These are phyloP conservation scores for Sphagnum fallax DNA, from an alignment of 228 moss, liverwort and hornwort genomes.

Conservation along the genomic window DNA sequence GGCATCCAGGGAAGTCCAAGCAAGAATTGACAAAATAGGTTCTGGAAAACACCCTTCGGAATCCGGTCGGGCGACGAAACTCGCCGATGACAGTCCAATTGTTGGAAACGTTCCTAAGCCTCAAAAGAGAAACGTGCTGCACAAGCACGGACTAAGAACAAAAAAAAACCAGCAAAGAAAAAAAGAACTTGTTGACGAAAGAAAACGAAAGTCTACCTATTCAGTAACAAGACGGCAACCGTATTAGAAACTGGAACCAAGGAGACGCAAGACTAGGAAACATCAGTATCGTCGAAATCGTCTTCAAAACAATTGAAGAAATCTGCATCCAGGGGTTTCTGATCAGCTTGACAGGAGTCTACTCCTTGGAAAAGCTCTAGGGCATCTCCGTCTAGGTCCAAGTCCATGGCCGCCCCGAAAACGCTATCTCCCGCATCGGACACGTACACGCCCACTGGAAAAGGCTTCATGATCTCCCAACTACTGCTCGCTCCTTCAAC, in stretches of 20 bases:
- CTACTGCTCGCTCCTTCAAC: neutral
- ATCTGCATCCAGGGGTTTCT: slow-evolving; percentile 87
- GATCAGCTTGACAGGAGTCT: slow-evolving; percentile 24
- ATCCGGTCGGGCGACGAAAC: neutral
- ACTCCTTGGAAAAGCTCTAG: slow-evolving; percentile 79
- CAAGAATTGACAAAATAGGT: too few species aligned
- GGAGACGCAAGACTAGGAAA: slow-evolving; percentile 28
- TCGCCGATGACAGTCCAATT: neutral
- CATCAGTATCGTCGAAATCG: slow-evolving; percentile 91
- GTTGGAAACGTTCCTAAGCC: neutral
- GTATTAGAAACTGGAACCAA: neutral
- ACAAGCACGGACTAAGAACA: neutral
- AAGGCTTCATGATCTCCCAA: slow-evolving; percentile 60
- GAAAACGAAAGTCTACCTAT: too few species aligned
- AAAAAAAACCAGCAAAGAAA: neutral
- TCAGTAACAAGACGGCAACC: neutral
- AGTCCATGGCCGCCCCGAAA: slow-evolving; percentile 86
- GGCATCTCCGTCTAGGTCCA: slow-evolving; percentile 93
- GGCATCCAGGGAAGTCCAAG: slow-evolving; percentile 7
- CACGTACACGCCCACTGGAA: slow-evolving; percentile 59
- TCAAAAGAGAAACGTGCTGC: neutral
- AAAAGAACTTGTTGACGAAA: too few species aligned
- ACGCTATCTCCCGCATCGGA: slow-evolving; percentile 85
- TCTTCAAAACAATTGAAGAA: slow-evolving; percentile 95
- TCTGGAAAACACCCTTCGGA: neutral